Evolutionary conservation across 1,284 basidiomycete genomes (phyloP), one percentile per base, ranked within the genome.

Genomic region (Vanrija pseudolonga): DNA sequence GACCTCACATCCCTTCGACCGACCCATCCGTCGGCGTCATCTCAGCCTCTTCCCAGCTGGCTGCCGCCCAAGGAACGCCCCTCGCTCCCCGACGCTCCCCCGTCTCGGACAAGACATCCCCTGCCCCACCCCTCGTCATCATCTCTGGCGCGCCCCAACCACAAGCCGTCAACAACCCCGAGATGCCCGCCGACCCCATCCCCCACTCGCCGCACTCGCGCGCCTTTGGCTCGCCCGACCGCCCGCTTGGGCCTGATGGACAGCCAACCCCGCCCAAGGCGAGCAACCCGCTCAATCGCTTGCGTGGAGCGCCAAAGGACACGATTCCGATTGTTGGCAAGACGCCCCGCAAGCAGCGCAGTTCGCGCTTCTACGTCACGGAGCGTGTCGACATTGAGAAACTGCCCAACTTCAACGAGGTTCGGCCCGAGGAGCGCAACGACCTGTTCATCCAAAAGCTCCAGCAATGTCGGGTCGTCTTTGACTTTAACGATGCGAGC

Each of bases 401-500:
- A 69, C 82, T 98, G 48, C 92, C 93, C 20, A 85, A 88, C n/a
- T 98, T 98, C 78, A 80, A 85, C 71, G 96, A 99, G 79, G 95
- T 91, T 3, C 83, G 90, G 47, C 86, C 88, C 1, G 85, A 82
- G 61, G 95, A 98, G 72, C 86, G 94, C 42, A 85, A 91, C 44
- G 87, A 89, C 60, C 82, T 99, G 36, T 98, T 99, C 72, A 81
- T 98, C 66, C 90, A 85, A 76, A 99, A 99, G 78, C 82, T 99
- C 50, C 85, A 89, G 74, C 96, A 98, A 75, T 98, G 94, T 78
- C 88, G 89, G 52, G 92, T 97, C 58, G 81, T 99, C 20, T 99
- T 99, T 72, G 96, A 99, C 78, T 99, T 99, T 78, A 98, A 98
- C 74, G 96, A 99, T 72, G 89, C 94, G 46, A 95, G 90, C 69